Evolutionary conservation across 2,329 filamentous ascomycete species (phyloP).

Genomic region (Onygenales sp.): DNA sequence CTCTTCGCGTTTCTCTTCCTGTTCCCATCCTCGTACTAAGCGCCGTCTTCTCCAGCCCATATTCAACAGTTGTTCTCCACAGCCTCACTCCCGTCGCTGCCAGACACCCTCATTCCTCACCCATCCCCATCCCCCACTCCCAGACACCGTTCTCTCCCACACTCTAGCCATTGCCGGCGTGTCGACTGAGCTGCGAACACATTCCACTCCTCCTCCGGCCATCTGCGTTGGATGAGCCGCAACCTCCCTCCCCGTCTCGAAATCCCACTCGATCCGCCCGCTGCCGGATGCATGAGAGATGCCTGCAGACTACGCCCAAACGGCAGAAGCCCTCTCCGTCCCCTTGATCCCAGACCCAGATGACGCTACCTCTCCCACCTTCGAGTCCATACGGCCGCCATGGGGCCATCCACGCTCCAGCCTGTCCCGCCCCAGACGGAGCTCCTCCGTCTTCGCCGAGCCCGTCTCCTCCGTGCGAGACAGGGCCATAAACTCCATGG

Average conservation of each 20-base stretch:
- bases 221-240: neutral
- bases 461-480: constrained; percentile 27
- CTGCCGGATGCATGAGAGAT: constrained; percentile 17
- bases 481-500: constrained; percentile 27
- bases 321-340: constrained; percentile 45
- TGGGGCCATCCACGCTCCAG: constrained; percentile 42
- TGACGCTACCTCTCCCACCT: constrained; percentile 36
- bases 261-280: neutral
- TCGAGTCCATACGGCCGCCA: constrained; percentile 35
- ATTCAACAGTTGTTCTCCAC: neutral
- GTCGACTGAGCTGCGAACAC: neutral
- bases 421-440: constrained; percentile 21
- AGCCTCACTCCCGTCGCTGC: neutral
- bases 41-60: neutral
- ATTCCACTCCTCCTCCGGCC: neutral
- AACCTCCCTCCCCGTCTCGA: neutral
- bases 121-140: neutral
- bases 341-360: constrained; percentile 33
- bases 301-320: constrained; percentile 42
- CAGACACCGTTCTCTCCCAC: neutral
- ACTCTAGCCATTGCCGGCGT: neutral
- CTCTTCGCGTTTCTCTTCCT: constrained; percentile 4
- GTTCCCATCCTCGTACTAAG: neutral
- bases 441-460: constrained; percentile 27
- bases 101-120: neutral